Evolutionary conservation across 2,329 filamentous ascomycete species (phyloP), one percentile per base, ranked within the genome.

Genomic region (Bipolaris sorokiniana): DNA sequence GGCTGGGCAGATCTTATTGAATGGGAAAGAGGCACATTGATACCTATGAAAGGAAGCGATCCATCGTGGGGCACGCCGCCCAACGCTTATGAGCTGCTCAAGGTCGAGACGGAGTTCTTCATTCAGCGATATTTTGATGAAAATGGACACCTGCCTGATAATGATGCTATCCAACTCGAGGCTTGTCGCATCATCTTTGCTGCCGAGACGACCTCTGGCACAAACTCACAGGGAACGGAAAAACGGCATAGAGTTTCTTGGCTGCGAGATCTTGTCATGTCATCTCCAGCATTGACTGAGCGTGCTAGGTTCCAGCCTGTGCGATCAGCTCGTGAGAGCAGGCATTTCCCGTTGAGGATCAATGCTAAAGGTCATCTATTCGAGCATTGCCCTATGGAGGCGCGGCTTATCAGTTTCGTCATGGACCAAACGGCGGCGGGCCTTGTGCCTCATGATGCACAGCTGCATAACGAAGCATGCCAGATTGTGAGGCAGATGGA

Each of bases 131-230:
- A 63, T 37, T 66, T 67, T n/a, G 64, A 68, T n/a, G 60, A 53
- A 0, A 54, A 55, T 3, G 61, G 64, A 1, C 62, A 52, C 18
- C 48, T 70, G n/a, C 68, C 67, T 1, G 58, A 59, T 1, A 64
- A 69, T 10, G 51, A 67, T 9, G 56, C 54, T 4, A 68, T 71
- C 41, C 68, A 70, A 41, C 58, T 66, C 26, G 68, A 71, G 37
- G 68, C 67, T 1, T 71, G 68, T 26, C 66, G 68, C 16, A 65
- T 71, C 20, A 65, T 71, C n/a, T 70, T 69, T 34, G 65, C 66
- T 10, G 62, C 65, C 0, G 68, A 70, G n/a, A 56, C 59, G 0
- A 44, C 53, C 5, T 58, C 58, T 3, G 36, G 40, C 16, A 45
- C 46, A 18, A 22, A 50, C n/a, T 45, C 16, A 1, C 36, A 47